Conservation (phyloP, 768 basidiomycete species). For the Agrocybe praecox region DNA sequence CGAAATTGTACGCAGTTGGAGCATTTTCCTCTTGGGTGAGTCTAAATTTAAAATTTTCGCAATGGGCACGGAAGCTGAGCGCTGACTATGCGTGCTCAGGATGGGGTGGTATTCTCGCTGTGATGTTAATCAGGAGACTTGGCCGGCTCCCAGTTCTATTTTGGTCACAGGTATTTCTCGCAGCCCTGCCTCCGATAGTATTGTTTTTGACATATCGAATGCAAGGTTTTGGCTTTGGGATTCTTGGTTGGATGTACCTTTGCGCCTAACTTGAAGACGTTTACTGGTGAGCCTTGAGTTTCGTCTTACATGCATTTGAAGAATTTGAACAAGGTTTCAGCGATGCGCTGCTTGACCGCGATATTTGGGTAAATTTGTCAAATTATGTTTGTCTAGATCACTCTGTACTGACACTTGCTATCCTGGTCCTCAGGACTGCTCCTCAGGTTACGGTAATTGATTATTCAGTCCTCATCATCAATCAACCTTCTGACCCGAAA, state of each 20-base stretch:
- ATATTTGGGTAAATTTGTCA: constrained; percentile 50
- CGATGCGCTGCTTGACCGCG: constrained; percentile 59
- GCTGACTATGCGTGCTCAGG: constrained; percentile 30
- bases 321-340: constrained; percentile 22
- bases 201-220: neutral
- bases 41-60: neutral
- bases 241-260: constrained; percentile 50
- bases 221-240: constrained; percentile 54
- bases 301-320: neutral
- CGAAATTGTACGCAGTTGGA: constrained; percentile 49
- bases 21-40: constrained; percentile 62
- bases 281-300: constrained; percentile 42
- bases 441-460: constrained; percentile 60
- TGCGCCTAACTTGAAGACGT: constrained; percentile 56
- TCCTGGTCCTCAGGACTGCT: constrained; percentile 40
- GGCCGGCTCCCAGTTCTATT: constrained; percentile 72
- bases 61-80: constrained; percentile 7
- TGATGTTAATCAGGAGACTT: constrained; percentile 62
- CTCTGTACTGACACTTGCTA: neutral
- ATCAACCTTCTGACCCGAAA: neutral
- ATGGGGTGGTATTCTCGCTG: constrained; percentile 61
- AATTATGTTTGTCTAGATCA: neutral
- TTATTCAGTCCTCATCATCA: neutral
- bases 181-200: neutral
- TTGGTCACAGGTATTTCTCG: constrained; percentile 61